A percentile compares a stretch with the other conserved stretches of the same genome.
These are phyloP conservation scores for Podospora australis DNA, from an alignment of 495 filamentous ascomycete species.

Conservation along the genomic window DNA sequence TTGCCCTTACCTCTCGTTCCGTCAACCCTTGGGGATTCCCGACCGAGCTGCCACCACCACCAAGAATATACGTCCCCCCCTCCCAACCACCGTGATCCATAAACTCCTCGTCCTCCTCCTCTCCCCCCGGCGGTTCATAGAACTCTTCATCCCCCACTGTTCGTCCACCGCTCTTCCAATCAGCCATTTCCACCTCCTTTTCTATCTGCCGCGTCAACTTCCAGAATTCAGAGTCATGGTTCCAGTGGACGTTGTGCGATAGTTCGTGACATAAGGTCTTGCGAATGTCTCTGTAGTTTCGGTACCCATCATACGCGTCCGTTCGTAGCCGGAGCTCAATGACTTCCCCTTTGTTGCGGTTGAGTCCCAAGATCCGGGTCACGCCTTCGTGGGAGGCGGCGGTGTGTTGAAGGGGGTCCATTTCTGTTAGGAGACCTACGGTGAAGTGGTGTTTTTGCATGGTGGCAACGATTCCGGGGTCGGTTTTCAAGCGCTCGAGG, in stretches of 20 bases:
- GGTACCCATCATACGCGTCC: constrained; percentile 88
- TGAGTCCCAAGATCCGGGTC: constrained; percentile 76
- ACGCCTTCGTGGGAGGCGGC: constrained; percentile 53
- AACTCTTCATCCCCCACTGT: constrained; percentile 54
- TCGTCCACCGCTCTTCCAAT: constrained; percentile 65
- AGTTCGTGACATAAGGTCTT: constrained; percentile 94
- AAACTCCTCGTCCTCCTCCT: constrained; percentile 32
- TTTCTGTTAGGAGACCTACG: constrained; percentile 87
- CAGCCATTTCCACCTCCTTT: constrained; percentile 69
- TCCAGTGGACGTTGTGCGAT: constrained; percentile 78
- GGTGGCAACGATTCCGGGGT: constrained; percentile 74
- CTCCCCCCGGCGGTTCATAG: constrained; percentile 44
- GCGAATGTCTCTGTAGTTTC: constrained; percentile 84
- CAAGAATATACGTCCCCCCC: constrained; percentile 81
- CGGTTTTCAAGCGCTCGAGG: constrained; percentile 68
- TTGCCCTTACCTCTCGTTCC: constrained; percentile 66
- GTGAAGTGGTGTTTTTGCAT: constrained; percentile 82
- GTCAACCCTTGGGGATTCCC: constrained; percentile 16
- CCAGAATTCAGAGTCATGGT: constrained; percentile 87
- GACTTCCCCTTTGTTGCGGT: constrained; percentile 80
- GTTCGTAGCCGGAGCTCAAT: constrained; percentile 88
- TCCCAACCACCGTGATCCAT: constrained; percentile 79
- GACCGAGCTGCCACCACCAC: constrained; percentile 40
- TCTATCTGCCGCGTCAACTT: constrained; percentile 78
- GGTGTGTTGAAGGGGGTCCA: constrained; percentile 84